A percentile compares a stretch with the other conserved stretches of the same genome.
These are phyloP conservation scores for Setaria viridis DNA, from an alignment of 202 grass and related monocot genomes.

Conservation along the genomic window DNA sequence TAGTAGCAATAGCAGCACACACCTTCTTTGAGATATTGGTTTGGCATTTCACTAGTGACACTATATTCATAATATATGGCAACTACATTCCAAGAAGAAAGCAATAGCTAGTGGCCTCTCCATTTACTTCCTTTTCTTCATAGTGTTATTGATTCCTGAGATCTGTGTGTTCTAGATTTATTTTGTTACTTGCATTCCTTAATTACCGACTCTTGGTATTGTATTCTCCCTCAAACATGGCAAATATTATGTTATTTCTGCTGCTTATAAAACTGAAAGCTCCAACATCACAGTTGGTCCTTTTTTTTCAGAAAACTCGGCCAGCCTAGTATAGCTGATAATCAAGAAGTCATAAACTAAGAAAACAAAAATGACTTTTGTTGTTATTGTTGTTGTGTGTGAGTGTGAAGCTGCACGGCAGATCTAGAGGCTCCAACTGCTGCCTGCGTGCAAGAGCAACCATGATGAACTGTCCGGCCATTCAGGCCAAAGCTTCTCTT, in stretches of 20 bases:
- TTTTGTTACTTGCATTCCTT: conserved; percentile 20
- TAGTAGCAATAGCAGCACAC: neutral
- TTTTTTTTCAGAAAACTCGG: conserved; percentile 21
- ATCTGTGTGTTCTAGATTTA: neutral
- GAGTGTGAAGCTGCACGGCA: conserved; percentile 11
- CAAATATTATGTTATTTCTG: conserved; percentile 15
- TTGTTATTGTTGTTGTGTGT: neutral
- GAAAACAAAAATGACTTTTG: neutral
- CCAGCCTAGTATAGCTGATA: conserved; percentile 1
- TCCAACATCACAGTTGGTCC: neutral
- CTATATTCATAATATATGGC: conserved; percentile 27
- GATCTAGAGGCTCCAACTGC: conserved; percentile 20
- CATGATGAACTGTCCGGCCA: conserved; percentile 33
- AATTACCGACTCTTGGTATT: neutral
- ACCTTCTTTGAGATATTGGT: conserved; percentile 31
- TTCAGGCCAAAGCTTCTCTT: conserved; percentile 40
- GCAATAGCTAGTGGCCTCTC: conserved; percentile 5
- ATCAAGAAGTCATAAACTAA: conserved; percentile 20
- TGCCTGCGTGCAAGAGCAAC: conserved; percentile 32
- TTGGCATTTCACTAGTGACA: conserved; percentile 37
- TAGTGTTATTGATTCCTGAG: conserved; percentile 1
- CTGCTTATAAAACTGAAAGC: conserved; percentile 23
- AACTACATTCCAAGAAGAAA: conserved; percentile 32
- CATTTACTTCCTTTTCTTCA: conserved; percentile 19
- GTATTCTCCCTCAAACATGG: conserved; percentile 22